Evolutionary conservation across 768 basidiomycete species (phyloP).

Genomic region (Rhizopogon vesiculosus): DNA sequence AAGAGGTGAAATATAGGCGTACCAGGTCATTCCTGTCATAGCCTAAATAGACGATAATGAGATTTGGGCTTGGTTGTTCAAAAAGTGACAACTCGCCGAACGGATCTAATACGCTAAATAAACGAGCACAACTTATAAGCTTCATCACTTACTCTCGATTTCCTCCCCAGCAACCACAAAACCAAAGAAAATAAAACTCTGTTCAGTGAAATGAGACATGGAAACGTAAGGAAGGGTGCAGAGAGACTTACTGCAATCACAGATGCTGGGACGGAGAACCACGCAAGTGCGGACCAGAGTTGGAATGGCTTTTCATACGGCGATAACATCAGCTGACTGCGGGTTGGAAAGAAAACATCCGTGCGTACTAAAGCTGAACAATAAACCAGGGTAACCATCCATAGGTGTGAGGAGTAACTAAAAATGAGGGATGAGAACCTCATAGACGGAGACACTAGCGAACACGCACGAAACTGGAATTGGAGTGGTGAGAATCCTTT

Average conservation of each 20-base stretch:
- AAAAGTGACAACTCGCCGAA: conserved; percentile 28
- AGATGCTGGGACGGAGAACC: conserved; percentile 63
- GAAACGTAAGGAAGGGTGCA: neutral
- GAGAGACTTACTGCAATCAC: conserved; percentile 38
- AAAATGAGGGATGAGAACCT: neutral
- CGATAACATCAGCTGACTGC: neutral
- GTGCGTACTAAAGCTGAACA: conserved; percentile 49
- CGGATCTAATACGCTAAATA: conserved; percentile 30
- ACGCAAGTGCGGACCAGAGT: conserved; percentile 46
- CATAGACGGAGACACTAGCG: neutral
- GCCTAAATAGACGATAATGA: conserved; percentile 19
- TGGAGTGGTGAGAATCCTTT: conserved; percentile 63
- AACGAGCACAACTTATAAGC: neutral
- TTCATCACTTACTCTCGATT: conserved; percentile 54
- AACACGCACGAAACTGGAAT: conserved; percentile 23
- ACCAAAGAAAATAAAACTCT: conserved; percentile 70
- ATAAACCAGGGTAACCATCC: conserved; percentile 61
- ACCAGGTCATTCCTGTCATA: conserved; percentile 74
- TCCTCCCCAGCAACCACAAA: conserved; percentile 71
- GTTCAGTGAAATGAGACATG: neutral
- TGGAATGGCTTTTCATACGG: conserved; percentile 53
- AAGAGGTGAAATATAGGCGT: conserved; percentile 12
- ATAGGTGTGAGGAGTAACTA: conserved; percentile 65
- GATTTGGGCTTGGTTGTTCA: neutral
- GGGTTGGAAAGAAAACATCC: neutral